A percentile compares a stretch with the other conserved stretches of the same genome.
These are phyloP conservation scores for Fusarium denticulatum DNA, from an alignment of 2,329 filamentous ascomycete species.

Conservation along the genomic window DNA sequence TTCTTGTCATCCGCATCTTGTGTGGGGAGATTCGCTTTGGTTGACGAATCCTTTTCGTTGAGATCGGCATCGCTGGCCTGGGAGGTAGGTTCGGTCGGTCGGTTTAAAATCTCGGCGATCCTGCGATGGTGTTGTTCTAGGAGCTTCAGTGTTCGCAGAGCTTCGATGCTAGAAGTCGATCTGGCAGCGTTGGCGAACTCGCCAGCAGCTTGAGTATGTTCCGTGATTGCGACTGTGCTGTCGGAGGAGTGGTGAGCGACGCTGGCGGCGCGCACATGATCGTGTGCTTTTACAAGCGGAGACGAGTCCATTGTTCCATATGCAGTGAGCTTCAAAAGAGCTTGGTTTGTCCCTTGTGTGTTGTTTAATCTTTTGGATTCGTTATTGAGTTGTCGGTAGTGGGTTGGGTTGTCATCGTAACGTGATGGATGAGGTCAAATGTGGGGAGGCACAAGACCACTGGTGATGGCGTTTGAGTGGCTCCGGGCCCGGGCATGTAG, in stretches of 20 bases:
- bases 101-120: slow-evolving; percentile 82
- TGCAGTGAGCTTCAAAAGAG: not conserved
- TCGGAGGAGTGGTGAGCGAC: slow-evolving; percentile 77
- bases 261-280: slow-evolving; percentile 88
- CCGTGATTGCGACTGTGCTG: slow-evolving; percentile 83
- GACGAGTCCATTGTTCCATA: slow-evolving; percentile 51
- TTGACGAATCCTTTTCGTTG: slow-evolving; percentile 43
- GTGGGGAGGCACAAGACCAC: slow-evolving; percentile 31
- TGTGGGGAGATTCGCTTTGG: slow-evolving; percentile 35
- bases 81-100: slow-evolving; percentile 62
- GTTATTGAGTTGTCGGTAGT: not conserved
- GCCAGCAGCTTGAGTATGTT: slow-evolving; percentile 87
- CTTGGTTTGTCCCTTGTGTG: not conserved
- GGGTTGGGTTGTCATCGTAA: slow-evolving; percentile 9
- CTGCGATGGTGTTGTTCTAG: slow-evolving; percentile 89
- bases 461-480: not conserved
- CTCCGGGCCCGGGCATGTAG: not conserved
- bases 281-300: slow-evolving; percentile 73
- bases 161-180: slow-evolving; percentile 74
- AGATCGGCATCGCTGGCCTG: slow-evolving; percentile 45
- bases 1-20: slow-evolving; percentile 39
- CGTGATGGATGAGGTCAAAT: slow-evolving; percentile 35
- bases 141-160: slow-evolving; percentile 82
- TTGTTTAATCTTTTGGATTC: not conserved
- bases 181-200: slow-evolving; percentile 88